Conservation (phyloP, 2,329 filamentous ascomycete species). For the Chaetomium globosum region DNA sequence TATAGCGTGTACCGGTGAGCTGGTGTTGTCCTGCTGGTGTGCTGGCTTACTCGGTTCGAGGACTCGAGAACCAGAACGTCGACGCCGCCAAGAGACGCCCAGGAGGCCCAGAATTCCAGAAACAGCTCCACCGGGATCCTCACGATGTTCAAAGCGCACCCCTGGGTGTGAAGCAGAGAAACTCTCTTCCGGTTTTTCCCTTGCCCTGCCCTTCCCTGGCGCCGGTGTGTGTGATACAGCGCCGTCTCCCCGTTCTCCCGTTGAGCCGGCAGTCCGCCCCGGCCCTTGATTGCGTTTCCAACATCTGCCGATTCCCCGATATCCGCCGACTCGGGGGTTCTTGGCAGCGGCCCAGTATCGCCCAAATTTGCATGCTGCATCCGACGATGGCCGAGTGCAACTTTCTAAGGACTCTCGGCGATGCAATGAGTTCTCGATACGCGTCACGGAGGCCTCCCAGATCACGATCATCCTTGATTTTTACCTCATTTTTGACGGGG, state of each 20-base stretch:
- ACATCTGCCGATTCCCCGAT: conserved; percentile 37
- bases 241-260: conserved; percentile 16
- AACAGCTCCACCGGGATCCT: conserved; percentile 4
- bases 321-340: conserved; percentile 37
- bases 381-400: conserved; percentile 30
- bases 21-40: neutral
- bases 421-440: neutral
- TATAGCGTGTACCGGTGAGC: neutral
- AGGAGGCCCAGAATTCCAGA: conserved; percentile 11
- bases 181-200: conserved; percentile 32
- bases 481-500: neutral
- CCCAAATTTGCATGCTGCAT: neutral
- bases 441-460: conserved; percentile 18
- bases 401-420: neutral
- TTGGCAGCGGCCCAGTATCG: conserved; percentile 23
- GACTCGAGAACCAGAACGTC: neutral
- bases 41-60: neutral
- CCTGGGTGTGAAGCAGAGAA: conserved; percentile 8
- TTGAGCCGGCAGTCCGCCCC: conserved; percentile 32
- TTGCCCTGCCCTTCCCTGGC: conserved; percentile 22
- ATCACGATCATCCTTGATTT: neutral
- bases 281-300: conserved; percentile 21
- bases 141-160: neutral
- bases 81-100: conserved; percentile 9
- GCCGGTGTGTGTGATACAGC: conserved; percentile 3